Percentiles rank a stretch among this genome's conserved stretches.
Conservation (phyloP, 139 green algal species). For the Ostreobium quekettii region DNA sequence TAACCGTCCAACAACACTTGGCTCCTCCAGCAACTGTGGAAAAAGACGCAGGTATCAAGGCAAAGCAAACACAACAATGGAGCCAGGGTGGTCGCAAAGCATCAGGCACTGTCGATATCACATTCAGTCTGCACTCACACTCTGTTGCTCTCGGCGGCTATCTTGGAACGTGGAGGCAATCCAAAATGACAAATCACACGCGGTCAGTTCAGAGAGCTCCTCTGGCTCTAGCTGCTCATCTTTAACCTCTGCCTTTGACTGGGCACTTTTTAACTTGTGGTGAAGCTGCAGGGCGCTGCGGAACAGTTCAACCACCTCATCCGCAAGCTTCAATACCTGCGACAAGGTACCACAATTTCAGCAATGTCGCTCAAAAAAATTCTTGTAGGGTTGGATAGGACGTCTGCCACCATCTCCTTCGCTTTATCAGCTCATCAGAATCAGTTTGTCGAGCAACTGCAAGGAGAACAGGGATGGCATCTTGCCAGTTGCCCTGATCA, state of each 20-base stretch:
- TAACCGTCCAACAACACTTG: neutral
- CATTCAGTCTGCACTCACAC: neutral
- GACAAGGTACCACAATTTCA: too few relatives aligned
- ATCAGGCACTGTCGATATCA: neutral
- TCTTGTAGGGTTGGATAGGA: too few relatives aligned
- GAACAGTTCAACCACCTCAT: slow-evolving; percentile 9
- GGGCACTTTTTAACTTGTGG: slow-evolving; percentile 5
- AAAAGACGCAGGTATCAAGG: neutral
- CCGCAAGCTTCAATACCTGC: neutral
- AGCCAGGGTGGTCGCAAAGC: neutral
- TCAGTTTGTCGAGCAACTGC: too few relatives aligned
- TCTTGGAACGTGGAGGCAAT: slow-evolving; percentile 8
- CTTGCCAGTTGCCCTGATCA: too few relatives aligned
- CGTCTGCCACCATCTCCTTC: too few relatives aligned
- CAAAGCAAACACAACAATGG: neutral
- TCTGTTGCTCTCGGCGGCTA: slow-evolving; percentile 4
- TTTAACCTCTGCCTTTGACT: neutral
- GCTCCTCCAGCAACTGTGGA: slow-evolving; percentile 9
- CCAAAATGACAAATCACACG: slow-evolving; percentile 6
- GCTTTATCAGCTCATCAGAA: too few relatives aligned
- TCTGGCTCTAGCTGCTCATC: slow-evolving; percentile 7
- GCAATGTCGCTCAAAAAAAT: too few relatives aligned
- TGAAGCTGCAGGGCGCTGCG: neutral
- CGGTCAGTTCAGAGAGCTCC: slow-evolving; percentile 1
- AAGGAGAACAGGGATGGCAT: too few relatives aligned